Evolutionary conservation across 352 stramenopile genomes (phyloP).

Genomic region (Phytopythium litorale): DNA sequence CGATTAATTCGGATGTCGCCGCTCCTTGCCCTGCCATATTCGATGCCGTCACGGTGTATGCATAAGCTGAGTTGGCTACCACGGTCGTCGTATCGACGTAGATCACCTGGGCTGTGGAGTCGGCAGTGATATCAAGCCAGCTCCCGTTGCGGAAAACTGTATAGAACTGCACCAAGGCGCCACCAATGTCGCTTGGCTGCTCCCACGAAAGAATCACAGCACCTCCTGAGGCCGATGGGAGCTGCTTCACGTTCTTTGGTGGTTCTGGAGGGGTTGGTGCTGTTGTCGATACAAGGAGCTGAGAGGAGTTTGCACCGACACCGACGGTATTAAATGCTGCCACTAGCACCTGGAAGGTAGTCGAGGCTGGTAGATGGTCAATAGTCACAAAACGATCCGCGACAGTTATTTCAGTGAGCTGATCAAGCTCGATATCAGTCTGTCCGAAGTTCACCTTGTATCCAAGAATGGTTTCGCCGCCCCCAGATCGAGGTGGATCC

Average conservation of each 20-base stretch:
- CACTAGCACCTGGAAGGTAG: slow-evolving; percentile 31
- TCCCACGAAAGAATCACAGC: slow-evolving; percentile 37
- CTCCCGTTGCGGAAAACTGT: slow-evolving; percentile 30
- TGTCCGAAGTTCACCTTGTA: slow-evolving; percentile 30
- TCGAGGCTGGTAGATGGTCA: slow-evolving; percentile 21
- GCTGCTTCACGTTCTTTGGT: slow-evolving; percentile 29
- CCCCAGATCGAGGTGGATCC: slow-evolving; percentile 38
- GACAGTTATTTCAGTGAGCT: slow-evolving; percentile 12
- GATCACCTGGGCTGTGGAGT: not conserved
- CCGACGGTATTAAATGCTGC: slow-evolving; percentile 36
- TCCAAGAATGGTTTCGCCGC: slow-evolving; percentile 18
- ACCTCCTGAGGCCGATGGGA: slow-evolving; percentile 31
- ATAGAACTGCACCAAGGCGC: slow-evolving; percentile 33
- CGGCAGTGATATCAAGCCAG: slow-evolving; percentile 8
- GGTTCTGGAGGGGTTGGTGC: slow-evolving; percentile 20
- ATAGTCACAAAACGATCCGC: slow-evolving; percentile 3
- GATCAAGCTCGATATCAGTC: slow-evolving; percentile 4
- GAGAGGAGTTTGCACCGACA: slow-evolving; percentile 27
- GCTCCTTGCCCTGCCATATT: slow-evolving; percentile 20
- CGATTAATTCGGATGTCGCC: slow-evolving; percentile 8
- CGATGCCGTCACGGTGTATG: slow-evolving; percentile 31
- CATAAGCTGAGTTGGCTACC: slow-evolving; percentile 24
- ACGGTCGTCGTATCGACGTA: slow-evolving; percentile 31
- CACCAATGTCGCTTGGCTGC: slow-evolving; percentile 30
- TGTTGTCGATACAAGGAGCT: slow-evolving; percentile 25